Evolutionary conservation across 495 filamentous ascomycete species (phyloP).

Genomic region (Opeltia flavorubescens): DNA sequence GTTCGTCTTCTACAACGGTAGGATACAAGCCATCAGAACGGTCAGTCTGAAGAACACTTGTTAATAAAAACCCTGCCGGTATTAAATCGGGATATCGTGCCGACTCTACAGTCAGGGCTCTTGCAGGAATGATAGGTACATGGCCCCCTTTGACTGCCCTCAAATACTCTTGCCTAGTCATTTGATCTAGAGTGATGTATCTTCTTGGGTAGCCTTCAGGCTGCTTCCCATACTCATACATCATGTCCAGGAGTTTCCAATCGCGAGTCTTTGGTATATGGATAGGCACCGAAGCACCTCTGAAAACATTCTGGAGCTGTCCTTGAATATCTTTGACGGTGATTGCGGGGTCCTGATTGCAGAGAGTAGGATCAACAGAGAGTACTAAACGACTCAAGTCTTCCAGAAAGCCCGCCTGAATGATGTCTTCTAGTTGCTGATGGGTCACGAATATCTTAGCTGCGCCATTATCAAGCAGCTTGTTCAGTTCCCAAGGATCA

Average conservation of each 20-base stretch:
- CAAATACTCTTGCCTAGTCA: conserved; percentile 21
- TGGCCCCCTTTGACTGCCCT: conserved; percentile 40
- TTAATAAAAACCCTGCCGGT: conserved; percentile 52
- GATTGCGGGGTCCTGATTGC: conserved; percentile 18
- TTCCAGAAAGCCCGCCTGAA: conserved; percentile 19
- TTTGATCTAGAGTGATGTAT: conserved; percentile 22
- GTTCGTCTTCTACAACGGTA: conserved; percentile 79
- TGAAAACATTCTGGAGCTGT: conserved; percentile 38
- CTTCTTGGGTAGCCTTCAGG: conserved; percentile 27
- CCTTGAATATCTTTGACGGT: conserved; percentile 29
- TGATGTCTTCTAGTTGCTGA: conserved; percentile 43
- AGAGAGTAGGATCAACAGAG: conserved; percentile 19
- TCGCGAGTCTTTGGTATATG: conserved; percentile 29
- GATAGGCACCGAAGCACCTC: conserved; percentile 33
- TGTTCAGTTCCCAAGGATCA: conserved; percentile 54
- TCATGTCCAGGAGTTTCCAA: conserved; percentile 18
- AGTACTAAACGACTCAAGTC: conserved; percentile 12
- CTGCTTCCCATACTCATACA: conserved; percentile 19
- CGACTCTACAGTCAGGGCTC: conserved; percentile 50
- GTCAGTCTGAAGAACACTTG: conserved; percentile 59
- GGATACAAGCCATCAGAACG: conserved; percentile 71
- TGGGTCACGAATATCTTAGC: conserved; percentile 68
- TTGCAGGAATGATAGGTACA: conserved; percentile 65
- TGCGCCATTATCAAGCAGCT: conserved; percentile 77
- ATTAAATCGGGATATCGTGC: conserved; percentile 41